A percentile compares a stretch with the other conserved stretches of the same genome.
Conservation (phyloP, 176 grass and related monocot species). For the Bonia amplexicaulis region DNA sequence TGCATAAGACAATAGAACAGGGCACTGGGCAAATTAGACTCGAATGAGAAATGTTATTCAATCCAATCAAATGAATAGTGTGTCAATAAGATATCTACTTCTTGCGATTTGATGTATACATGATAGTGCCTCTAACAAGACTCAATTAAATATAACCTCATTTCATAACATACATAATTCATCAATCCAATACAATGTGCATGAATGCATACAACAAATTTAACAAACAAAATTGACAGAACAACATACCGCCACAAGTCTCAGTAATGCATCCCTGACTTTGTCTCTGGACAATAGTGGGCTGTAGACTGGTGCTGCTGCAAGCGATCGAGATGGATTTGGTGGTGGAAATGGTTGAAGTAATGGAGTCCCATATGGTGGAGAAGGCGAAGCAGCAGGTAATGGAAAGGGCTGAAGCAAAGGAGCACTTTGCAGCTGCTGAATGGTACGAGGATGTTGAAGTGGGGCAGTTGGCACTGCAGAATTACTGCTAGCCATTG, state of each 20-base stretch:
- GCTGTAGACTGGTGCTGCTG: conserved; percentile 27
- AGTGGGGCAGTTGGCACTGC: conserved; percentile 35
- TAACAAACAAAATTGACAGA: neutral
- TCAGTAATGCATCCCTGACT: conserved; percentile 47
- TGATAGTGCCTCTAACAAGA: neutral
- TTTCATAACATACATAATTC: neutral
- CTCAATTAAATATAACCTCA: neutral
- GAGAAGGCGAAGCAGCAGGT: conserved; percentile 36
- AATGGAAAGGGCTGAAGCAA: conserved; percentile 58
- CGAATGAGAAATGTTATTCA: neutral
- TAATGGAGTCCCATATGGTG: conserved; percentile 49
- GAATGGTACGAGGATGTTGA: conserved; percentile 35
- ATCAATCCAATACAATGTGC: neutral
- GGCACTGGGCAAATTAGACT: neutral
- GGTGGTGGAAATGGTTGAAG: conserved; percentile 51
- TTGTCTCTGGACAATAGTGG: conserved; percentile 37
- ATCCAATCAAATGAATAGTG: neutral
- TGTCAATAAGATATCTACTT: neutral
- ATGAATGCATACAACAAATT: neutral
- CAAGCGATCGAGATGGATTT: conserved; percentile 40
- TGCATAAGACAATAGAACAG: neutral
- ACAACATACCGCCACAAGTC: conserved; percentile 49
- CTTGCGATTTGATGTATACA: neutral
- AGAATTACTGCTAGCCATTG: conserved; percentile 21
- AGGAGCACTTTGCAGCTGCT: conserved; percentile 40